Conservation (phyloP, 176 grass and related monocot species). For the Echinochloa phyllopogon region DNA sequence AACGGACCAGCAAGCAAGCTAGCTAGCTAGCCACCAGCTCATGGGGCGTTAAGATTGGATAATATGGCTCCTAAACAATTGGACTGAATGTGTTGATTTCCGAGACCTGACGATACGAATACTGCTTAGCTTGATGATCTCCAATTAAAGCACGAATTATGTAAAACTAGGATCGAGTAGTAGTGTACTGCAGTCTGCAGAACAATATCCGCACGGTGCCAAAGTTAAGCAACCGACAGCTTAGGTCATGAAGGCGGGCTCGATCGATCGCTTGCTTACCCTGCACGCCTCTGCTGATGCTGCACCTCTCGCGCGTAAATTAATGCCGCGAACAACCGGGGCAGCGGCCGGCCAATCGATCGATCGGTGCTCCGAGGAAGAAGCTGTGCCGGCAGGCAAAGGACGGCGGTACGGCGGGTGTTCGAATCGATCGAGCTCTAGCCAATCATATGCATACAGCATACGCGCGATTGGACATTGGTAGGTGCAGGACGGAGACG, state of each 20-base stretch:
- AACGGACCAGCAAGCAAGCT: too few relatives aligned
- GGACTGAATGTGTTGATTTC: too few relatives aligned
- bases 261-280: conserved; percentile 6
- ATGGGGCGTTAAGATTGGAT: too few relatives aligned
- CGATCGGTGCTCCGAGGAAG: background rate
- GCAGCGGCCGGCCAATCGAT: background rate
- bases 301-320: background rate
- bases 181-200: background rate
- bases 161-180: too few relatives aligned
- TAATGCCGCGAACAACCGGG: background rate
- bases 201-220: background rate
- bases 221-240: background rate
- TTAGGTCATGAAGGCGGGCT: background rate
- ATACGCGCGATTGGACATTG: background rate
- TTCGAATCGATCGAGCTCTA: background rate
- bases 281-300: conserved; percentile 9
- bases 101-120: too few relatives aligned
- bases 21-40: too few relatives aligned
- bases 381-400: conserved; percentile 18
- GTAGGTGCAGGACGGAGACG: background rate
- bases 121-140: too few relatives aligned
- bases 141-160: background rate
- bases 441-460: background rate
- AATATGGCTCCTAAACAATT: too few relatives aligned
- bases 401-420: conserved; percentile 1